Evolutionary conservation across 2,329 filamentous ascomycete genomes (phyloP).

Genomic region (Diaporthe humulicola): DNA sequence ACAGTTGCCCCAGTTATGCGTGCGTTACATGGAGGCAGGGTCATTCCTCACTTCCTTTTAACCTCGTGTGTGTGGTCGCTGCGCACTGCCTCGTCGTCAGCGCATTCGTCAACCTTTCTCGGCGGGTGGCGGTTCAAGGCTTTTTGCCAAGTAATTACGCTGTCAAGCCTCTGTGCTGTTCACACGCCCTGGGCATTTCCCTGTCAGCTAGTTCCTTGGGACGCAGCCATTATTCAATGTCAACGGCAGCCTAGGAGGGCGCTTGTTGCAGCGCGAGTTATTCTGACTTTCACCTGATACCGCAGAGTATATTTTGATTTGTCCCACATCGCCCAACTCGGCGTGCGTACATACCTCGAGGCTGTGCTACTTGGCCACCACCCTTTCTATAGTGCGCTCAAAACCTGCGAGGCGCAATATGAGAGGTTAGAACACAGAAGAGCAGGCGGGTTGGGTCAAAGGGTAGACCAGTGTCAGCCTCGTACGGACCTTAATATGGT

Average conservation of each 20-base stretch:
- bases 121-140: slow-evolving; percentile 26
- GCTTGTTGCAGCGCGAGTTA: background rate
- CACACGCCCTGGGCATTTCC: slow-evolving; percentile 15
- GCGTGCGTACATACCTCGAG: background rate
- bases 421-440: background rate
- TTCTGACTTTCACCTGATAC: background rate
- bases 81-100: slow-evolving; percentile 25
- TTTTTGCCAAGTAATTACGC: slow-evolving; percentile 4
- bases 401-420: background rate
- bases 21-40: background rate
- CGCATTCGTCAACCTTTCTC: slow-evolving; percentile 33
- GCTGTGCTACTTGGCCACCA: slow-evolving; percentile 19
- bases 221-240: background rate
- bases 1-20: background rate
- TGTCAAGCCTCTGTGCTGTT: slow-evolving; percentile 17
- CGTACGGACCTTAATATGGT: background rate
- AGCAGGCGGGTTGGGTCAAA: background rate
- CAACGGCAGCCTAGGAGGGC: background rate
- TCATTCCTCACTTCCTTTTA: background rate
- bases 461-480: background rate
- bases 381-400: background rate
- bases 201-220: slow-evolving; percentile 29
- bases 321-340: background rate
- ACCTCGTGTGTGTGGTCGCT: background rate
- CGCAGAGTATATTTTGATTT: background rate